phyloP scores from a whole-genome alignment of 2,329 filamentous ascomycete genomes.

The Fusarium odoratissimum region DNA sequence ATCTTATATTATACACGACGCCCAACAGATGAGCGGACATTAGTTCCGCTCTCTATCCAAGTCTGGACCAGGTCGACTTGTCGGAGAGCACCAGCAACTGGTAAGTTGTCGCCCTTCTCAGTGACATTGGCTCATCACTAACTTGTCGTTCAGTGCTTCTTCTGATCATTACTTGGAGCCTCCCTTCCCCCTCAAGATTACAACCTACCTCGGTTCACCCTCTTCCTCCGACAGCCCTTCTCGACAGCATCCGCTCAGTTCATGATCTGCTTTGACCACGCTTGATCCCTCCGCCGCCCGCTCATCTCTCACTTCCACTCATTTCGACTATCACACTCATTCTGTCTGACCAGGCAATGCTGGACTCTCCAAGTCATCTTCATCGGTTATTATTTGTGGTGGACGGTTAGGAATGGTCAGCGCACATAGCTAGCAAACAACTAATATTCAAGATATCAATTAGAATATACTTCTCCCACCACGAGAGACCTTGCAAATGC shows the following conservation, averaged over 20 bases:
- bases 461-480: neutral
- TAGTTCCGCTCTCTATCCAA: neutral
- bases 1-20: no score
- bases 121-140: neutral
- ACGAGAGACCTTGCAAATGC: accelerated
- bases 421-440: neutral
- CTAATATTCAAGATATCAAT: neutral
- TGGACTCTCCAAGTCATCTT: neutral
- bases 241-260: neutral
- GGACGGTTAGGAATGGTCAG: accelerated
- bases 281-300: no score
- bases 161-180: neutral
- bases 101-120: neutral
- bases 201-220: neutral
- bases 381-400: neutral
- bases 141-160: neutral
- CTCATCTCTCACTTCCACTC: neutral
- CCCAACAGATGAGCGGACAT: neutral
- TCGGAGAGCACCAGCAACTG: neutral
- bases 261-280: neutral
- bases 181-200: neutral
- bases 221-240: neutral
- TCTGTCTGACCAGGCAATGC: accelerated
- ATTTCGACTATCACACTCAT: neutral
- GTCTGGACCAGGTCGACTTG: neutral